Percentiles rank a stretch among this genome's conserved stretches.
These are phyloP conservation scores for Russula dissimulans DNA, from an alignment of 768 basidiomycete genomes.

Conservation along the genomic window DNA sequence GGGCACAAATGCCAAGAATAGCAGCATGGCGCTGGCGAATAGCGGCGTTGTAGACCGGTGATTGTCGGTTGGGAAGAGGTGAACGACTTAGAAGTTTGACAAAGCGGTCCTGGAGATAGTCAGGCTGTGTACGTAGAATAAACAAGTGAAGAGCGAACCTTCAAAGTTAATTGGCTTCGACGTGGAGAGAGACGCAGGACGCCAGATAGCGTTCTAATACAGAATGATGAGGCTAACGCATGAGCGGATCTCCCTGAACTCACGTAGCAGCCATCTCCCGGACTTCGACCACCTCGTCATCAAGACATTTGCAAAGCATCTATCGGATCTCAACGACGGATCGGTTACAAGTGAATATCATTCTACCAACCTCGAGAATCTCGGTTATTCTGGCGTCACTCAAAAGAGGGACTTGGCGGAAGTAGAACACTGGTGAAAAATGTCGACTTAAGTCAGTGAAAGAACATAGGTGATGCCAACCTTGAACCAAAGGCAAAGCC, in stretches of 20 bases:
- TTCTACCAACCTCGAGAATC: constrained; percentile 59
- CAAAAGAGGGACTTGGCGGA: constrained; percentile 79
- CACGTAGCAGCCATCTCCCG: constrained; percentile 83
- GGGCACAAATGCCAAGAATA: constrained; percentile 86
- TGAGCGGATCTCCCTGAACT: constrained; percentile 22
- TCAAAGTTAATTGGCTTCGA: constrained; percentile 63
- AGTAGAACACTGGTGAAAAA: constrained; percentile 60
- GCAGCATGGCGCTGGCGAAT: constrained; percentile 81
- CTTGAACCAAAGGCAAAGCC: constrained; percentile 77
- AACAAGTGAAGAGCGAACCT: constrained; percentile 33
- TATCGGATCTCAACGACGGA: constrained; percentile 22
- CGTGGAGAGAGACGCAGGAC: constrained; percentile 76
- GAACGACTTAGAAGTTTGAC: constrained; percentile 61
- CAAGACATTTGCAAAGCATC: constrained; percentile 72
- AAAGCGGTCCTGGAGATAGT: constrained; percentile 55
- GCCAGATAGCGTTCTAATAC: constrained; percentile 60
- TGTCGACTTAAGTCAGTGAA: neutral
- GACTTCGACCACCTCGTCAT: constrained; percentile 85
- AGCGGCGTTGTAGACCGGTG: constrained; percentile 57
- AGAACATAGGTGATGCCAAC: constrained; percentile 26
- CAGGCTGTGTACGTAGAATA: constrained; percentile 25
- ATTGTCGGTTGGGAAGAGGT: constrained; percentile 53
- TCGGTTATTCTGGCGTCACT: constrained; percentile 64
- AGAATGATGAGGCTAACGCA: neutral
- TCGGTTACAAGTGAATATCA: neutral